These are phyloP conservation scores for Physcomitrellopsis africana DNA, from an alignment of 225 moss, liverwort and hornwort genomes.

Conservation along the genomic window DNA sequence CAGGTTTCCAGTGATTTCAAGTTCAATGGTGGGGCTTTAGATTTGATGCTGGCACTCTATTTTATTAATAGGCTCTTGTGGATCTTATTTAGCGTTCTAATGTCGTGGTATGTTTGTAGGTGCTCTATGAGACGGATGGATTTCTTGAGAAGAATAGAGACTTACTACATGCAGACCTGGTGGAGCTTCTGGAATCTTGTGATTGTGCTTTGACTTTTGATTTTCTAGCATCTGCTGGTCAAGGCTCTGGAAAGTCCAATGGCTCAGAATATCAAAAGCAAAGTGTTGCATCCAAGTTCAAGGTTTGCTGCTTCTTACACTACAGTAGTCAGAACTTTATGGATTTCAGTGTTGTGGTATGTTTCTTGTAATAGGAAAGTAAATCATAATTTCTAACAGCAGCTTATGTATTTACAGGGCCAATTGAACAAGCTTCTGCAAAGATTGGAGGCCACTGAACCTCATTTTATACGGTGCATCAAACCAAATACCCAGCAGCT, in stretches of 20 bases:
- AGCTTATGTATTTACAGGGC: constrained; percentile 55
- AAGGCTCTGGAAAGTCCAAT: constrained; percentile 73
- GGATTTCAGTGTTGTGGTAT: too few relatives aligned
- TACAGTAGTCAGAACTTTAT: not conserved
- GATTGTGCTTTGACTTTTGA: constrained; percentile 72
- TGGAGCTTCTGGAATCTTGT: constrained; percentile 81
- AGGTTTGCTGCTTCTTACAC: constrained; percentile 49
- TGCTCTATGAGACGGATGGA: constrained; percentile 84
- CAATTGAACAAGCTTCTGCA: constrained; percentile 98
- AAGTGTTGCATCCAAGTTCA: constrained; percentile 96
- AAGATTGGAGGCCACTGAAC: constrained; percentile 89
- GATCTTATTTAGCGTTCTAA: constrained; percentile 11
- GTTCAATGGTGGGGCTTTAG: not conserved
- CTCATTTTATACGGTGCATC: constrained; percentile 97
- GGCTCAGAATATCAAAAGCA: constrained; percentile 87
- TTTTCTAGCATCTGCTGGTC: constrained; percentile 59
- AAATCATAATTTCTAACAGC: constrained; percentile 11
- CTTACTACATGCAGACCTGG: constrained; percentile 86
- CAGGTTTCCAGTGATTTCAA: constrained; percentile 11
- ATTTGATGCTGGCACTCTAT: not conserved
- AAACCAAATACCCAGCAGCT: constrained; percentile 88
- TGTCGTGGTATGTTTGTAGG: constrained; percentile 52
- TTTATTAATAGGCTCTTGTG: not conserved
- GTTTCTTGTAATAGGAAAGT: not conserved
- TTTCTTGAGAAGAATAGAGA: constrained; percentile 95